phyloP scores from a whole-genome alignment of 768 basidiomycete species.

The Trametes cingulata region DNA sequence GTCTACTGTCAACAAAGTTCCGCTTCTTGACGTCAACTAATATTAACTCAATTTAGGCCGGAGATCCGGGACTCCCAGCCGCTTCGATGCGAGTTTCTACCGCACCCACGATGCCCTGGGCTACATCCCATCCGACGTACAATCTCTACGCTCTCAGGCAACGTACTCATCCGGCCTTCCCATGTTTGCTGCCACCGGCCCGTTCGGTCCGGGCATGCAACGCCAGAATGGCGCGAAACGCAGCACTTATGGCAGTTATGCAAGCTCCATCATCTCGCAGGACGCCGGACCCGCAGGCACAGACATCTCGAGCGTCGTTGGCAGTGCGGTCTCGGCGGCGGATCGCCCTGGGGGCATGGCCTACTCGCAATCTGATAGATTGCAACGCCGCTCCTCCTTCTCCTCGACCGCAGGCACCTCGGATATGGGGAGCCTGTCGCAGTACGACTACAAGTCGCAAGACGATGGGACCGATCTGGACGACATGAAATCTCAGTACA shows the following conservation, averaged over 20 bases:
- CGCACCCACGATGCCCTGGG: conserved; percentile 91
- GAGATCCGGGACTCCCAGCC: conserved; percentile 87
- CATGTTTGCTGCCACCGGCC: conserved; percentile 69
- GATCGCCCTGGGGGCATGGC: conserved; percentile 57
- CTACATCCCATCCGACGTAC: conserved; percentile 93
- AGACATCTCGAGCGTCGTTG: conserved; percentile 64
- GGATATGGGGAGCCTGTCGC: conserved; percentile 77
- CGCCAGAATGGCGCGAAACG: conserved; percentile 71
- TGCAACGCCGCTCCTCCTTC: conserved; percentile 76
- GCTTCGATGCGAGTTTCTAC: conserved; percentile 95
- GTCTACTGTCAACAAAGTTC: conserved; percentile 27
- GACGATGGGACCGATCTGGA: conserved; percentile 79
- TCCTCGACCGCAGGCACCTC: conserved; percentile 73
- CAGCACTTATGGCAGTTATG: conserved; percentile 76
- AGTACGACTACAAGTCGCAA: conserved; percentile 86
- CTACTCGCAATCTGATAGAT: conserved; percentile 89
- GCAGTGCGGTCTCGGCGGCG: conserved; percentile 48
- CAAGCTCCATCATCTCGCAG: conserved; percentile 92
- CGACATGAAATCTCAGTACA: conserved; percentile 88
- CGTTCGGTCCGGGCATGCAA: conserved; percentile 67
- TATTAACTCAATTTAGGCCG: conserved; percentile 41
- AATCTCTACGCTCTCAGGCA: conserved; percentile 95
- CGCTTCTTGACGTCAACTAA: conserved; percentile 17
- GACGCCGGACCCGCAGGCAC: conserved; percentile 70
- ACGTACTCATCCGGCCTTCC: conserved; percentile 93